A percentile compares a stretch with the other conserved stretches of the same genome.
Evolutionary conservation across 768 basidiomycete species (phyloP).

Genomic region (Baorangia bicolor): DNA sequence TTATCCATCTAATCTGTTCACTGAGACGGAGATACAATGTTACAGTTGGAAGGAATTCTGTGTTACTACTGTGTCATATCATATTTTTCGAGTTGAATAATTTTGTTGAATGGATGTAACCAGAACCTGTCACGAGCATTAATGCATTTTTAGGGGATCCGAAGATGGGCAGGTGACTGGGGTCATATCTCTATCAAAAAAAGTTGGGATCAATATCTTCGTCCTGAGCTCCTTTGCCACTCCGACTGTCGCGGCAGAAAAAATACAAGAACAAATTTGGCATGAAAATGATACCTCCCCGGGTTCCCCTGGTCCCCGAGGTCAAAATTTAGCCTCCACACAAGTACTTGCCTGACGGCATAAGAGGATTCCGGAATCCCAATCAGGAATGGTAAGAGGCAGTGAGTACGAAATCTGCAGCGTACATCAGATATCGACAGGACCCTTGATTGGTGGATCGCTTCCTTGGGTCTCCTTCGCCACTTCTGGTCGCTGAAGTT

Average conservation of each 20-base stretch:
- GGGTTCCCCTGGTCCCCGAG: no score
- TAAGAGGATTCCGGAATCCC: background rate
- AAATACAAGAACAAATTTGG: background rate
- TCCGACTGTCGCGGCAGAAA: background rate
- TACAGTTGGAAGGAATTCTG: no score
- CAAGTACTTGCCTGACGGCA: background rate
- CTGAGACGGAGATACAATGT: no score
- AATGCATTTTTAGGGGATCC: no score
- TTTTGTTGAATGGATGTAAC: no score
- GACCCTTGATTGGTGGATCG: background rate
- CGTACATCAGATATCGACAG: background rate
- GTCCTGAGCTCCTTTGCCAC: background rate
- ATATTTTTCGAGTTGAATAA: no score
- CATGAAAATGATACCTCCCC: background rate
- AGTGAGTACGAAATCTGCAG: background rate
- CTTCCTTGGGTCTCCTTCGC: background rate
- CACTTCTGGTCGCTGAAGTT: background rate
- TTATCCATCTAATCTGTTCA: no score
- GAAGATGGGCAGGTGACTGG: background rate
- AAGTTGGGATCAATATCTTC: background rate
- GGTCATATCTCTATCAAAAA: background rate
- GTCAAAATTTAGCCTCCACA: background rate
- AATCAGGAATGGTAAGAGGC: background rate
- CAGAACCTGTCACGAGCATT: no score
- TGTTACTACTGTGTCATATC: no score